Evolutionary conservation across 202 grass and related monocot genomes (phyloP).

Genomic region (Digitaria exilis): DNA sequence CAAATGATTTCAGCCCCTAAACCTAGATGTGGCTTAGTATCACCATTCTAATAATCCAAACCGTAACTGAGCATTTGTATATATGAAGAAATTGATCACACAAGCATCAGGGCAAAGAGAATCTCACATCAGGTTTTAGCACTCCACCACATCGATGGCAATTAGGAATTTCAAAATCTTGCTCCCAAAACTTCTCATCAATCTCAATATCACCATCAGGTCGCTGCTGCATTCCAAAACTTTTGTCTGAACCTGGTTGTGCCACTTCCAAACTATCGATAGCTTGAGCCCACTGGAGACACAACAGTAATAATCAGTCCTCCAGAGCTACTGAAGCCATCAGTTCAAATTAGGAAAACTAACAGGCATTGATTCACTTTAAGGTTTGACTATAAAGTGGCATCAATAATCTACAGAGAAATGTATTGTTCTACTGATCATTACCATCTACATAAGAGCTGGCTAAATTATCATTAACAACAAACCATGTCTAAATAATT

Average conservation of each 20-base stretch:
- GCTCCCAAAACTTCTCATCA: slow-evolving; percentile 95
- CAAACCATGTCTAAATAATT: neutral
- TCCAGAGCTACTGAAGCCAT: neutral
- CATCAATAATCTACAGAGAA: slow-evolving; percentile 14
- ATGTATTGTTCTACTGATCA: neutral
- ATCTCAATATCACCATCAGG: slow-evolving; percentile 99
- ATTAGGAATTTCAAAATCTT: slow-evolving; percentile 88
- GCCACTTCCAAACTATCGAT: slow-evolving; percentile 73
- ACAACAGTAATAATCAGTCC: slow-evolving; percentile 3
- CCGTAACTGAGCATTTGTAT: neutral
- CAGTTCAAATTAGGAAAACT: neutral
- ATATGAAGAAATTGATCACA: neutral
- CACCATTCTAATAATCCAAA: neutral
- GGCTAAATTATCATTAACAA: neutral
- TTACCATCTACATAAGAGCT: neutral
- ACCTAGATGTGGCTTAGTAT: neutral
- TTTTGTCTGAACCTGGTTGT: slow-evolving; percentile 69
- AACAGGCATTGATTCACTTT: neutral
- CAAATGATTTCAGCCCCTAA: neutral
- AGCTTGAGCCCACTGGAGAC: slow-evolving; percentile 83
- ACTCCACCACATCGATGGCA: slow-evolving; percentile 82
- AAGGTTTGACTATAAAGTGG: neutral
- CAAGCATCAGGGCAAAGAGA: neutral
- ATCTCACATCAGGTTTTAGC: slow-evolving; percentile 90
- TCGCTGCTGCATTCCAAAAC: slow-evolving; percentile 86